Base-by-base conservation (phyloP, 208 protist genomes). In the Trypanosoma caninum region DNA sequence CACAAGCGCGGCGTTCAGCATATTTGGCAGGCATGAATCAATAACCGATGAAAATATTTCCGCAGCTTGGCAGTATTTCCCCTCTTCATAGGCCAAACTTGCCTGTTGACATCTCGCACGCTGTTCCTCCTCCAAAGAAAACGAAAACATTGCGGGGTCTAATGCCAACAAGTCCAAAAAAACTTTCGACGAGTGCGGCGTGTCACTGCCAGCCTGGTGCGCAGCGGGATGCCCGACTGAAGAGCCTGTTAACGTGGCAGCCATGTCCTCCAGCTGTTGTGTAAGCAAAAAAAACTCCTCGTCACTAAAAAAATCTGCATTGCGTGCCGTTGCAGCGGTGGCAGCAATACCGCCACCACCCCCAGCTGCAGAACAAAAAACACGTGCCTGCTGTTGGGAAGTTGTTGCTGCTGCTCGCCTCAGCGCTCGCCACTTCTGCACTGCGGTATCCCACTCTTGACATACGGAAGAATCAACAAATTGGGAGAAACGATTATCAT, bases 261-360 rank as follows among this genome's bases (percentile, higher is more conserved):
- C 60, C 30, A 72, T 72, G 20, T 65, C 58, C 40, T 84, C 84
- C 20, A 87, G 66, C 30, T 82, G 75, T 18, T 69, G 66, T 9
- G 80, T 70, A 2, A 91, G 31, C 0, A 50, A 42, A 46, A 87
- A 82, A 30, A 91, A 91, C 46, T 85, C 71, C 18, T 80, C 78
- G n/a, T 72, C 58, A 25, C 50, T 72, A 27, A 72, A 65, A 9
- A 31, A 18, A 16, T 10, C 41, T n/a, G 41, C 10, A 41, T 55
- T 64, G n/a, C n/a, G n/a, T n/a, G n/a, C n/a, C n/a, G n/a, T n/a
- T n/a, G n/a, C n/a, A n/a, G n/a, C n/a, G n/a, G n/a, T n/a, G n/a
- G n/a, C n/a, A n/a, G n/a, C n/a, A n/a, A n/a, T n/a, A n/a, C n/a
- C n/a, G n/a, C n/a, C n/a, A n/a, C n/a, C n/a, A n/a, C n/a, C n/a